Evolutionary conservation across 2,329 filamentous ascomycete genomes (phyloP).

Genomic region (Epichloe hybrida): DNA sequence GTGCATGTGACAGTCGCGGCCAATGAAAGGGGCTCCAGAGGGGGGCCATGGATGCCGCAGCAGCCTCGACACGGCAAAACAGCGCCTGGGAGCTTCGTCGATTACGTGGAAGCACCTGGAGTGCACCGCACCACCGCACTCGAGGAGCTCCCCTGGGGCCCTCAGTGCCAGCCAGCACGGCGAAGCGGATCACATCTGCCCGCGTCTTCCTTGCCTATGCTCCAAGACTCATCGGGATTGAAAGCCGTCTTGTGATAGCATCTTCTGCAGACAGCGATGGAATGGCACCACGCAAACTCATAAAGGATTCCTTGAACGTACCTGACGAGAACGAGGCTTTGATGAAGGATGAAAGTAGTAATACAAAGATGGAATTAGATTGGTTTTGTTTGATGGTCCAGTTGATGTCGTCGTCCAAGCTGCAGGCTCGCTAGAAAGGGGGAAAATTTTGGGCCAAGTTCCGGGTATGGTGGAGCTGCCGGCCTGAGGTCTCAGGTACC

Average conservation of each 20-base stretch:
- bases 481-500: constrained; percentile 21
- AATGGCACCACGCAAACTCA: not conserved
- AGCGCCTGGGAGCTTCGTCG: not conserved
- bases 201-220: too few relatives aligned
- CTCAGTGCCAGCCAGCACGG: too few relatives aligned
- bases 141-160: too few relatives aligned
- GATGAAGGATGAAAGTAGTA: not conserved
- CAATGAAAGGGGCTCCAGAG: not conserved
- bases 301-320: not conserved
- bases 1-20: constrained; percentile 8
- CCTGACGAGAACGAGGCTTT: not conserved
- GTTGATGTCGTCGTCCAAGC: not conserved
- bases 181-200: too few relatives aligned
- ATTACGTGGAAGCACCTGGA: too few relatives aligned
- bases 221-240: too few relatives aligned
- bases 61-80: not conserved
- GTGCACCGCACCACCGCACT: too few relatives aligned
- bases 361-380: constrained; percentile 1
- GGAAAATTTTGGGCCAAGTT: constrained; percentile 17
- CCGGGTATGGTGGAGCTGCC: constrained; percentile 8
- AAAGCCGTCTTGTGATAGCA: too few relatives aligned
- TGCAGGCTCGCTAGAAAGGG: constrained; percentile 7
- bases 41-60: not conserved
- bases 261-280: not conserved
- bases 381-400: not conserved